These are phyloP conservation scores for Hippophae tibetana DNA, from an alignment of 306 rosid species.

Conservation along the genomic window DNA sequence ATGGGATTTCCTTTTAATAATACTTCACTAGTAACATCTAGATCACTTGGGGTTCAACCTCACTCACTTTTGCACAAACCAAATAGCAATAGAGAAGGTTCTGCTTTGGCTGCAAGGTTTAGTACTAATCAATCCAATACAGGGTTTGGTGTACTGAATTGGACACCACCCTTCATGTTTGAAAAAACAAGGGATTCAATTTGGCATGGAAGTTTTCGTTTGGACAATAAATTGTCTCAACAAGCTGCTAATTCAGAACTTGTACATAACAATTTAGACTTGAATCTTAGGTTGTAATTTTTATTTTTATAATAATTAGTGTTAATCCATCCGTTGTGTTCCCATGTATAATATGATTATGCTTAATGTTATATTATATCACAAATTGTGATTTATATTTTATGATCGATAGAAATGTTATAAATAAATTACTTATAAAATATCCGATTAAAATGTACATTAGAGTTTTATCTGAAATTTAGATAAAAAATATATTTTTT, in stretches of 20 bases:
- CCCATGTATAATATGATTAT: no score
- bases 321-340: no score
- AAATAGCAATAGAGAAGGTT: slow-evolving; percentile 25
- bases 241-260: slow-evolving; percentile 20
- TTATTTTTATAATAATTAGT: not conserved
- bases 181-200: slow-evolving; percentile 35
- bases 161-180: slow-evolving; percentile 26
- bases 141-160: slow-evolving; percentile 28
- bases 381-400: no score
- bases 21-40: slow-evolving; percentile 12
- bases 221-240: slow-evolving; percentile 20
- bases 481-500: no score
- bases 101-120: slow-evolving; percentile 31
- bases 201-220: slow-evolving; percentile 65
- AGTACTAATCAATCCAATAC: slow-evolving; percentile 7
- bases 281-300: slow-evolving; percentile 51
- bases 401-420: no score
- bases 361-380: no score
- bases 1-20: slow-evolving; percentile 27
- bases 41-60: slow-evolving; percentile 48
- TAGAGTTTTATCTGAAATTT: no score
- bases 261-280: slow-evolving; percentile 37
- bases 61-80: slow-evolving; percentile 55
- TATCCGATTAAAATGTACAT: no score
- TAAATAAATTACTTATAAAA: no score